These are phyloP conservation scores for Mortierella sp. DNA, from an alignment of 371 early-diverging fungal species.

Conservation along the genomic window DNA sequence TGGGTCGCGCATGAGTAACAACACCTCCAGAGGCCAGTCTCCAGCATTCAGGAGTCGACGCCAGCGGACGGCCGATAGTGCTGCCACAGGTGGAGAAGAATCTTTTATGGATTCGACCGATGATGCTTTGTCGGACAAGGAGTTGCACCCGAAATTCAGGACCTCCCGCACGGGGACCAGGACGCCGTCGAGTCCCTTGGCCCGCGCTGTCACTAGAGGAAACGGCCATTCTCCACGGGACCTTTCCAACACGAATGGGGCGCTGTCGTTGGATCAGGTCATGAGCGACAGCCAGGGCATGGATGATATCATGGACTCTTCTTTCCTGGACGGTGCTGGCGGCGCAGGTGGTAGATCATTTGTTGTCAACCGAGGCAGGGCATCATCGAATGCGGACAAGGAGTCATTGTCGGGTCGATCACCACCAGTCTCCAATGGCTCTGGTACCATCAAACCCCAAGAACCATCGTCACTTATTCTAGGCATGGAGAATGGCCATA, in stretches of 20 bases:
- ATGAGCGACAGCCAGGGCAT: constrained; percentile 17
- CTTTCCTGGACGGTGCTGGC: neutral
- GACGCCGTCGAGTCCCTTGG: constrained; percentile 45
- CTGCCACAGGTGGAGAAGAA: constrained; percentile 26
- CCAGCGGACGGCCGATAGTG: constrained; percentile 21
- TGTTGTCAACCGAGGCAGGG: neutral
- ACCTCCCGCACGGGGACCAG: constrained; percentile 33
- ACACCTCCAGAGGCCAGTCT: constrained; percentile 43
- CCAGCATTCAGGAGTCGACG: constrained; percentile 45
- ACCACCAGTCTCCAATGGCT: neutral
- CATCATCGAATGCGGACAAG: neutral
- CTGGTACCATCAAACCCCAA: neutral
- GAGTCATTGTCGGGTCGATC: neutral
- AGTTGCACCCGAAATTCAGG: constrained; percentile 36
- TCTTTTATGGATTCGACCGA: constrained; percentile 50
- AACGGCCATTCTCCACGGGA: constrained; percentile 23
- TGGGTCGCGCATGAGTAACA: constrained; percentile 28
- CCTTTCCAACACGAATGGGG: constrained; percentile 5
- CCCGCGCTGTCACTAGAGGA: constrained; percentile 29
- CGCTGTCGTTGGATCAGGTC: constrained; percentile 38
- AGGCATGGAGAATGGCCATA: neutral
- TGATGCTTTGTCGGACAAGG: constrained; percentile 50
- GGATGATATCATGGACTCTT: constrained; percentile 9
- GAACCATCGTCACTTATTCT: neutral
- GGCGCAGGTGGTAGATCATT: neutral